phyloP scores from a whole-genome alignment of 345 rosid species.

The Erysimum cheiranthoides region DNA sequence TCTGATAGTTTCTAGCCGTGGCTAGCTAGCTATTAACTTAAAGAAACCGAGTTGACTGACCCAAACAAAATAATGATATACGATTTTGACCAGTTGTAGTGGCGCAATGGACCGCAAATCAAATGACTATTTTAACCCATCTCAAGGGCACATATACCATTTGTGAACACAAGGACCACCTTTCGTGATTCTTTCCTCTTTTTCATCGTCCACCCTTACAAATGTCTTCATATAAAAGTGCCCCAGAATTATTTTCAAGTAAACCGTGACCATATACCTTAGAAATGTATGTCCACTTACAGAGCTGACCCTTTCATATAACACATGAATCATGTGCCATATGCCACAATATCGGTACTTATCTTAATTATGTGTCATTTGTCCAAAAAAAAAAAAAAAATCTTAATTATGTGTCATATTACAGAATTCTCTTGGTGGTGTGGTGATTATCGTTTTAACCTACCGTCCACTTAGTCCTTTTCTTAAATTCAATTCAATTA shows the following conservation, averaged over 20 bases:
- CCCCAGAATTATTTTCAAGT: background rate
- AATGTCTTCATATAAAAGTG: background rate
- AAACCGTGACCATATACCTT: no score
- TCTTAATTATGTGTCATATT: background rate
- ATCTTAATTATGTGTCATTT: background rate
- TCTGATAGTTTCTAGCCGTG: no score
- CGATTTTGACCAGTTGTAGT: background rate
- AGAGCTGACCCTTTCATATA: background rate
- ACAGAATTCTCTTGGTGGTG: background rate
- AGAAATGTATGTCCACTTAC: background rate
- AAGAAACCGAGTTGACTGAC: background rate
- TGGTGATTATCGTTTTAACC: background rate
- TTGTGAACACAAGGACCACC: background rate
- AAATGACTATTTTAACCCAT: background rate
- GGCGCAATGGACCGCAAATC: background rate
- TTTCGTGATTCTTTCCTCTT: background rate
- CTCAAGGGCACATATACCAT: slow-evolving; percentile 3
- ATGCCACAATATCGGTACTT: background rate
- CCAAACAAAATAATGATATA: background rate
- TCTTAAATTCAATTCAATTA: background rate
- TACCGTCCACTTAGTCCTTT: background rate
- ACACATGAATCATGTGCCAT: background rate
- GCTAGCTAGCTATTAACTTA: no score
- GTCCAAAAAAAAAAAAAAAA: no score
- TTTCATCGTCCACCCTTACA: background rate